These are phyloP conservation scores for Arxiozyma slooffiae DNA, from an alignment of 1,139 yeast species.

Conservation along the genomic window DNA sequence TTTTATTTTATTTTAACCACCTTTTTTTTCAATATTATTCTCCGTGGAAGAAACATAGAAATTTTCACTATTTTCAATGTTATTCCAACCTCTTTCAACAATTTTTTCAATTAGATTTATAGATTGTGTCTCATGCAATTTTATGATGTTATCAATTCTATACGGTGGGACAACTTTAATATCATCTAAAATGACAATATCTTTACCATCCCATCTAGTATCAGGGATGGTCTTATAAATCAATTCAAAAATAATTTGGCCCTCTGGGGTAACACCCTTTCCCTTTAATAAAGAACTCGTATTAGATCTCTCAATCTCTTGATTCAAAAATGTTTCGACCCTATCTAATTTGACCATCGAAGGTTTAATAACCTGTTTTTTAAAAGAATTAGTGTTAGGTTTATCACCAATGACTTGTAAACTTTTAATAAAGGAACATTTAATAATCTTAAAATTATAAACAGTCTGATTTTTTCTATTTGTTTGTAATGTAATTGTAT, in stretches of 20 bases:
- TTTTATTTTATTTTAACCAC: slow-evolving; percentile 39
- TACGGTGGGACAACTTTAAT: slow-evolving; percentile 45
- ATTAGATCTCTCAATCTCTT: slow-evolving; percentile 15
- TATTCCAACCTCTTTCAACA: slow-evolving; percentile 49
- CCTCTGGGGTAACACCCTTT: slow-evolving; percentile 38
- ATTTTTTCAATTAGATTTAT: slow-evolving; percentile 42
- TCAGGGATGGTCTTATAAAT: slow-evolving; percentile 43
- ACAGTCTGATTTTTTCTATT: slow-evolving; percentile 23
- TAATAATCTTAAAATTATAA: slow-evolving; percentile 43
- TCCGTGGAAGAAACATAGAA: not conserved
- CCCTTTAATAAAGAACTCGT: slow-evolving; percentile 27
- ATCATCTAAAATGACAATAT: slow-evolving; percentile 45
- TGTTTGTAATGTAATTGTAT: slow-evolving; percentile 33
- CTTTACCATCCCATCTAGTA: slow-evolving; percentile 39
- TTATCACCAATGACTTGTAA: slow-evolving; percentile 39
- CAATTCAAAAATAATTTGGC: slow-evolving; percentile 41
- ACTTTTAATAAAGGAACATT: slow-evolving; percentile 49
- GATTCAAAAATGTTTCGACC: slow-evolving; percentile 17
- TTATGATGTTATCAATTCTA: slow-evolving; percentile 30
- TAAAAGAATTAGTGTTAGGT: slow-evolving; percentile 20
- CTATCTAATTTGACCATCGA: slow-evolving; percentile 20
- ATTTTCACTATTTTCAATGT: slow-evolving; percentile 34
- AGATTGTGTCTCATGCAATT: slow-evolving; percentile 32
- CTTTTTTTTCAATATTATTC: slow-evolving; percentile 34
- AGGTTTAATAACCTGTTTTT: slow-evolving; percentile 26